Percentiles rank a stretch among this genome's conserved stretches.
These are phyloP conservation scores for Crotalaria pallida DNA, from an alignment of 306 rosid genomes.

Conservation along the genomic window DNA sequence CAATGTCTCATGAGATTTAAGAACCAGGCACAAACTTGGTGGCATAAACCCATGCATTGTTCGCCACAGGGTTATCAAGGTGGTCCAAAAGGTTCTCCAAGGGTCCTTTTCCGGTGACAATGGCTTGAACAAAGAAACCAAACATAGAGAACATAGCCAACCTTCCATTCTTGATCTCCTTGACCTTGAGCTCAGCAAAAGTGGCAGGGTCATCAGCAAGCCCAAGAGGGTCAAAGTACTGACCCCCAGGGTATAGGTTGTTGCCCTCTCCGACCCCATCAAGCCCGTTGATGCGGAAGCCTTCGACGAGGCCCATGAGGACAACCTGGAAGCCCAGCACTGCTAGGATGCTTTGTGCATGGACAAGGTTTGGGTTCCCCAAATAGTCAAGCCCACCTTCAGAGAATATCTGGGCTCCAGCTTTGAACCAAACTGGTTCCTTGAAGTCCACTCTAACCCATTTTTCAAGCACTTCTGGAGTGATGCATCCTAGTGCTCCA, in stretches of 20 bases:
- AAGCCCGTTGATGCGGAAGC: constrained; percentile 88
- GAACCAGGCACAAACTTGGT: constrained; percentile 89
- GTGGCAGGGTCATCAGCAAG: constrained; percentile 83
- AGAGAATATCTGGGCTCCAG: constrained; percentile 84
- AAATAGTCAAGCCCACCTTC: constrained; percentile 88
- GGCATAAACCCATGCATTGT: constrained; percentile 93
- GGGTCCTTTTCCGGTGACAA: constrained; percentile 89
- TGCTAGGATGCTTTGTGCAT: constrained; percentile 88
- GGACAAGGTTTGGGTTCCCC: constrained; percentile 90
- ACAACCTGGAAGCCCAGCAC: constrained; percentile 74
- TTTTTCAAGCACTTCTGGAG: constrained; percentile 75
- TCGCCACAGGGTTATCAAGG: constrained; percentile 87
- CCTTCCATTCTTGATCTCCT: constrained; percentile 86
- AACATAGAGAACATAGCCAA: constrained; percentile 95
- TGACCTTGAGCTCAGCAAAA: constrained; percentile 85
- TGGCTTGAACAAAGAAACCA: constrained; percentile 96
- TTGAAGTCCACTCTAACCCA: constrained; percentile 76
- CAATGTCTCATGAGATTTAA: constrained; percentile 21
- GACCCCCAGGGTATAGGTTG: constrained; percentile 85
- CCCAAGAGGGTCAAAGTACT: constrained; percentile 88
- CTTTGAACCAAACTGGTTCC: constrained; percentile 95
- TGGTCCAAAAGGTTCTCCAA: constrained; percentile 87
- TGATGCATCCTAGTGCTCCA: constrained; percentile 89
- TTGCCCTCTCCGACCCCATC: constrained; percentile 85
- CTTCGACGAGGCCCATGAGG: constrained; percentile 89